A percentile compares a stretch with the other conserved stretches of the same genome.
Evolutionary conservation across 805 yeast genomes (phyloP).

Genomic region (Starmerella tilneyi): DNA sequence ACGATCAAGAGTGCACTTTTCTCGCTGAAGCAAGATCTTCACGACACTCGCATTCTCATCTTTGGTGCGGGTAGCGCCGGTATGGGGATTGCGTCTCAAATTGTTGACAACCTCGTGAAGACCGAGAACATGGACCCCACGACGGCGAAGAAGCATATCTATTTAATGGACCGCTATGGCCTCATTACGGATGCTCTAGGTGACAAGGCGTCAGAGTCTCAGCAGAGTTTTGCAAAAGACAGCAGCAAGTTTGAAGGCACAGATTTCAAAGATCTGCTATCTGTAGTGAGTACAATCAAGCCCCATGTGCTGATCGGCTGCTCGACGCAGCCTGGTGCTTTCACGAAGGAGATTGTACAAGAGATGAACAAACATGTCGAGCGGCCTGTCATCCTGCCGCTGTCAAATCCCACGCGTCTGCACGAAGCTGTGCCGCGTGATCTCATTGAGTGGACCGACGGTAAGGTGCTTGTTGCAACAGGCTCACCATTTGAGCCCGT

Average conservation of each 20-base stretch:
- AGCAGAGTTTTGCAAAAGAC: slow-evolving; percentile 60
- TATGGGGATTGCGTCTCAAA: slow-evolving; percentile 88
- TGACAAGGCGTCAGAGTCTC: slow-evolving; percentile 50
- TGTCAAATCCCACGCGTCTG: slow-evolving; percentile 87
- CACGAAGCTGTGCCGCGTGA: slow-evolving; percentile 92
- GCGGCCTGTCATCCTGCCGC: slow-evolving; percentile 88
- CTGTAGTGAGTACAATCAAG: slow-evolving; percentile 47
- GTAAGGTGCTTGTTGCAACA: slow-evolving; percentile 84
- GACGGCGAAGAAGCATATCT: slow-evolving; percentile 63
- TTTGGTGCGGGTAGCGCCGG: slow-evolving; percentile 98
- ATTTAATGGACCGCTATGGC: slow-evolving; percentile 75
- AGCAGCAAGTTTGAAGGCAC: slow-evolving; percentile 64
- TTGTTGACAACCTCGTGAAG: slow-evolving; percentile 61
- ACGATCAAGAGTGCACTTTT: slow-evolving; percentile 82
- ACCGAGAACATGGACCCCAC: slow-evolving; percentile 62
- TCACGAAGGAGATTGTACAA: slow-evolving; percentile 70
- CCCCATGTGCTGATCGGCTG: slow-evolving; percentile 95
- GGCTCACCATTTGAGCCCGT: slow-evolving; percentile 97
- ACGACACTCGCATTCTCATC: slow-evolving; percentile 40
- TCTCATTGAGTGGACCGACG: slow-evolving; percentile 81
- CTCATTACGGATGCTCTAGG: slow-evolving; percentile 40
- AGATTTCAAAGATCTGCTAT: slow-evolving; percentile 59
- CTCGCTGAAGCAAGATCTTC: slow-evolving; percentile 49
- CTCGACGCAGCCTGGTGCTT: slow-evolving; percentile 91
- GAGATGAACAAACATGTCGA: slow-evolving; percentile 81